These are phyloP conservation scores for Aurantiochytrium sp. DNA, from an alignment of 108 stramenopile species.

Conservation along the genomic window DNA sequence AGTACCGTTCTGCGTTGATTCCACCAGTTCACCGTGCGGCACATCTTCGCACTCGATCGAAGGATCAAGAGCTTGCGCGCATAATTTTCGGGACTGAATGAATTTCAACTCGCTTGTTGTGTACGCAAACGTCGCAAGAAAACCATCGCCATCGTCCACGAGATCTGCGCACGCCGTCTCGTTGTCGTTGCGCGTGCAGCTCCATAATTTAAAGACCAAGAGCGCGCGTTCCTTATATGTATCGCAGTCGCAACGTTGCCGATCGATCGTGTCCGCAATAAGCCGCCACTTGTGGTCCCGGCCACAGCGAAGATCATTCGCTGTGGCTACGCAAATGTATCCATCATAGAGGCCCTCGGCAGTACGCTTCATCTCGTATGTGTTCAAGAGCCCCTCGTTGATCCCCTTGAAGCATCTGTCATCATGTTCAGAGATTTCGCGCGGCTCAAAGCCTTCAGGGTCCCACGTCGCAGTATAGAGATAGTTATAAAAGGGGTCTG, in stretches of 20 bases:
- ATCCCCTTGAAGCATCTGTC: constrained; percentile 48
- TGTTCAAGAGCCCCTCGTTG: constrained; percentile 17
- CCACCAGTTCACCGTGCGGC: not conserved
- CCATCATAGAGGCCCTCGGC: not conserved
- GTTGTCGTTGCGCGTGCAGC: constrained; percentile 42
- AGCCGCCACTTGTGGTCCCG: constrained; percentile 68
- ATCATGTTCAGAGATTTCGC: constrained; percentile 46
- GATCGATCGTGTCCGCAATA: constrained; percentile 46
- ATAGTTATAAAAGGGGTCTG: constrained; percentile 30
- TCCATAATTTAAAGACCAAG: constrained; percentile 67
- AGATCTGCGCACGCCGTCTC: not conserved
- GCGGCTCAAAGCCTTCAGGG: constrained; percentile 45
- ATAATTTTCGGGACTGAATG: not conserved
- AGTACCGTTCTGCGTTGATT: not conserved
- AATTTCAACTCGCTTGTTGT: not conserved
- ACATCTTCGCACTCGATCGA: not conserved
- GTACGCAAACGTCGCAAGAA: not conserved
- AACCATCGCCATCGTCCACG: not conserved
- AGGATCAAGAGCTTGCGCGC: not conserved
- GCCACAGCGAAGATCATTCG: constrained; percentile 45
- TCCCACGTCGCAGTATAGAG: constrained; percentile 41
- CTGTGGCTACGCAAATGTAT: constrained; percentile 30
- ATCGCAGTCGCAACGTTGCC: constrained; percentile 66
- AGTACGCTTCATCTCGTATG: not conserved
- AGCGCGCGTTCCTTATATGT: constrained; percentile 46